Percentiles rank a stretch among this genome's conserved stretches.
Evolutionary conservation across 1,284 basidiomycete genomes (phyloP).

Genomic region (Kalmanozyma brasiliensis): DNA sequence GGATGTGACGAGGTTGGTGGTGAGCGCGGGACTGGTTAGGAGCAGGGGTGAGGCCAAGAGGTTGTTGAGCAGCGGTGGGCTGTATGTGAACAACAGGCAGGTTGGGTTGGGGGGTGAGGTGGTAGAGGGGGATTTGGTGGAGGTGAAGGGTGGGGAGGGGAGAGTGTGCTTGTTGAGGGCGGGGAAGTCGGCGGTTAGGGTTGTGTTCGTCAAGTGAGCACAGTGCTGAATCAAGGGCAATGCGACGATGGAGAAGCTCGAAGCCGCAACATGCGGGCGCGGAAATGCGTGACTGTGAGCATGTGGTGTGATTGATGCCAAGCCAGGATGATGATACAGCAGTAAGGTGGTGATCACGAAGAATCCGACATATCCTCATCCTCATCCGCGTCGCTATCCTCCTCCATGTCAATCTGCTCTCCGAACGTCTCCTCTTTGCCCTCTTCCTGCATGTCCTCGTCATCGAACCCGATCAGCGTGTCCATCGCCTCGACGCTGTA

Average conservation of each 20-base stretch:
- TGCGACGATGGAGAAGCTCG: too few species aligned
- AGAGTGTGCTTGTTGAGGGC: slow-evolving; percentile 19
- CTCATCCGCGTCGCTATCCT: neutral
- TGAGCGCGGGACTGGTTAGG: slow-evolving; percentile 11
- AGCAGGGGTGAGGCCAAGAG: slow-evolving; percentile 34
- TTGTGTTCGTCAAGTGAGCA: slow-evolving; percentile 6
- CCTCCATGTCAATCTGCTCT: slow-evolving; percentile 14
- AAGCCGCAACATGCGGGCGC: too few species aligned
- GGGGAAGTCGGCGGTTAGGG: slow-evolving; percentile 16
- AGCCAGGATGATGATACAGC: too few species aligned
- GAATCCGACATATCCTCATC: slow-evolving; percentile 29
- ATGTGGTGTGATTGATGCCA: too few species aligned
- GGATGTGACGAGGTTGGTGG: slow-evolving; percentile 9
- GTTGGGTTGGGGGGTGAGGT: neutral
- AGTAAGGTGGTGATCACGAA: too few species aligned
- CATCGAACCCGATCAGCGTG: slow-evolving; percentile 58
- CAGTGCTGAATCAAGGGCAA: too few species aligned
- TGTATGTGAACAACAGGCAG: slow-evolving; percentile 41
- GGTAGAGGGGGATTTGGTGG: slow-evolving; percentile 8
- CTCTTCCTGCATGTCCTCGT: slow-evolving; percentile 10
- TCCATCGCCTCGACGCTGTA: slow-evolving; percentile 94
- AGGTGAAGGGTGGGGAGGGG: neutral
- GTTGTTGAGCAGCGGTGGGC: slow-evolving; percentile 16
- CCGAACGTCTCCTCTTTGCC: slow-evolving; percentile 16
- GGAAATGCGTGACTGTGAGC: too few species aligned